Percentiles rank a stretch among this genome's conserved stretches.
These are phyloP conservation scores for Pyrus betulifolia DNA, from an alignment of 306 rosid genomes.

Conservation along the genomic window DNA sequence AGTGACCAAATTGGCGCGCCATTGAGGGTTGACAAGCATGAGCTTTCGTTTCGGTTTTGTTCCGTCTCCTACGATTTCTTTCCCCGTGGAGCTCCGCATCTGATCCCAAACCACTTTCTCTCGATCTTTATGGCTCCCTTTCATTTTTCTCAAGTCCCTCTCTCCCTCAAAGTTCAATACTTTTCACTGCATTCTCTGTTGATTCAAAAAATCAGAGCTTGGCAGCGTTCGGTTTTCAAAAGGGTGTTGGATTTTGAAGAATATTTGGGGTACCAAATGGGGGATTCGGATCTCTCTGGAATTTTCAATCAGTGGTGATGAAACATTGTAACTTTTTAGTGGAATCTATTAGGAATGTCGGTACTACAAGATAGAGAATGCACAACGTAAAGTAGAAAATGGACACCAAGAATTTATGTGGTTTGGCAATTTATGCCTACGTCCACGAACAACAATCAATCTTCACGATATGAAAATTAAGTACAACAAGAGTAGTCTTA, in stretches of 20 bases:
- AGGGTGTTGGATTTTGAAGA: background rate
- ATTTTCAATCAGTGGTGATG: background rate
- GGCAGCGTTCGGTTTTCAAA: background rate
- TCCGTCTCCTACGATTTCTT: too few relatives aligned
- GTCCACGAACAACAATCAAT: too few relatives aligned
- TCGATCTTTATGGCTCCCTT: constrained; percentile 37
- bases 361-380: too few relatives aligned
- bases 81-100: constrained; percentile 36
- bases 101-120: constrained; percentile 59
- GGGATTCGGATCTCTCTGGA: background rate
- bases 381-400: too few relatives aligned
- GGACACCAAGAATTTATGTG: too few relatives aligned
- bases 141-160: constrained; percentile 35
- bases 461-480: too few relatives aligned
- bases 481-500: too few relatives aligned
- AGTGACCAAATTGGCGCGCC: too few relatives aligned
- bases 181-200: background rate
- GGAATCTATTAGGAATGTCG: too few relatives aligned
- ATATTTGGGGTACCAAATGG: background rate
- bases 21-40: too few relatives aligned
- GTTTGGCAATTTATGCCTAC: too few relatives aligned
- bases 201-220: background rate
- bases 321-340: background rate
- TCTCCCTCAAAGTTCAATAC: background rate
- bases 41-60: too few relatives aligned